Conservation (phyloP, 768 basidiomycete genomes). For the Tulasnella sp. region DNA sequence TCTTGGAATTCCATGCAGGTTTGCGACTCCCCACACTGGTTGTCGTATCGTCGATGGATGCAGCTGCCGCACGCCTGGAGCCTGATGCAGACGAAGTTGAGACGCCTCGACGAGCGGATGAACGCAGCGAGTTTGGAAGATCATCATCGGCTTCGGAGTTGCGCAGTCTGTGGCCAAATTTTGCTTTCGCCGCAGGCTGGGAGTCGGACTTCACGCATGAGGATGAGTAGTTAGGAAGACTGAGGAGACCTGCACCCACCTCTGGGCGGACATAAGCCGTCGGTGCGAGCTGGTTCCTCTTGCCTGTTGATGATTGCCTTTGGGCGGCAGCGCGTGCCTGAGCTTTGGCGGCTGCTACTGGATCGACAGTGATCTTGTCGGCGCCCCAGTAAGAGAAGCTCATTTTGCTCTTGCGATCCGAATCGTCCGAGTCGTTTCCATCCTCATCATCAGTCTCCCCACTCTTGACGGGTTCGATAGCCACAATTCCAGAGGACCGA, state of each 20-base stretch:
- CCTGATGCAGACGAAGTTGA: slow-evolving; percentile 26
- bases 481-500: slow-evolving; percentile 56
- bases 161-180: slow-evolving; percentile 84
- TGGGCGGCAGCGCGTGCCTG: slow-evolving; percentile 29
- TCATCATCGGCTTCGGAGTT: slow-evolving; percentile 55
- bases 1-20: slow-evolving; percentile 38
- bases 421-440: slow-evolving; percentile 73
- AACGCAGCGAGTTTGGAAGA: slow-evolving; percentile 4
- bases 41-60: slow-evolving; percentile 22
- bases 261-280: slow-evolving; percentile 58
- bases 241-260: slow-evolving; percentile 31
- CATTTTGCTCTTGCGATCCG: slow-evolving; percentile 90
- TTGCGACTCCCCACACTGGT: slow-evolving; percentile 50
- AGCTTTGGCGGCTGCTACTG: slow-evolving; percentile 48
- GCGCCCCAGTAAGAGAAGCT: slow-evolving; percentile 94
- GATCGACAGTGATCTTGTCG: slow-evolving; percentile 86
- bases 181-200: slow-evolving; percentile 87
- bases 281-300: slow-evolving; percentile 49
- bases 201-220: slow-evolving; percentile 25
- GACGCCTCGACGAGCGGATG: slow-evolving; percentile 55
- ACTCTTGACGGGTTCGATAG: slow-evolving; percentile 60
- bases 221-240: slow-evolving; percentile 35
- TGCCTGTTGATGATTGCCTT: slow-evolving; percentile 52
- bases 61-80: slow-evolving; percentile 24
- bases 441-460: slow-evolving; percentile 60